Percentiles rank a stretch among this genome's conserved stretches.
Conservation (phyloP, 805 yeast genomes). For the Hanseniaspora singularis region DNA sequence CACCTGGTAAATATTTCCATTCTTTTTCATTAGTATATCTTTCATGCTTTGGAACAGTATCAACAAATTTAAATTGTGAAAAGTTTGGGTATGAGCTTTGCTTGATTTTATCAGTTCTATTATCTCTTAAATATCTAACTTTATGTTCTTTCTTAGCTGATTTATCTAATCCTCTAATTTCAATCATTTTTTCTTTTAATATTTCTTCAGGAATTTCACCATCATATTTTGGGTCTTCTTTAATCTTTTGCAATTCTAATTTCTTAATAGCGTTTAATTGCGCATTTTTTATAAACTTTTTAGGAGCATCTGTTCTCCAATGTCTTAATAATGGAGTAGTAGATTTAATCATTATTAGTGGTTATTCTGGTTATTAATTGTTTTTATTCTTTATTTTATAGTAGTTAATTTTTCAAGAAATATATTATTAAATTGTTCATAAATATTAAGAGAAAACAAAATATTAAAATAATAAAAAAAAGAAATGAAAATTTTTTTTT, state of each 20-base stretch:
- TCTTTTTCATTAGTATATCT: slow-evolving; percentile 35
- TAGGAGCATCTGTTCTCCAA: slow-evolving; percentile 8
- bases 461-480: no score
- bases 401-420: no score
- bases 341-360: slow-evolving; percentile 1
- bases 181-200: neutral
- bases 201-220: neutral
- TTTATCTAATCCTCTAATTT: slow-evolving; percentile 3
- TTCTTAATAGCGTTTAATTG: slow-evolving; percentile 21
- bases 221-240: neutral
- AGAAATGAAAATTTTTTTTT: no score
- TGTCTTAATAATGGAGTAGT: slow-evolving; percentile 18
- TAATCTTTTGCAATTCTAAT: slow-evolving; percentile 2
- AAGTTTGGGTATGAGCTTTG: slow-evolving; percentile 3
- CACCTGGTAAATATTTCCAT: slow-evolving; percentile 61
- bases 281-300: neutral
- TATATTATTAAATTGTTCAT: no score
- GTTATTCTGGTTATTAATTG: no score
- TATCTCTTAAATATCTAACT: neutral
- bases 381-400: no score
- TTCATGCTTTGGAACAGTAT: slow-evolving; percentile 27
- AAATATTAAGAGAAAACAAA: no score
- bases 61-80: slow-evolving; percentile 16
- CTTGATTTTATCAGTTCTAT: neutral
- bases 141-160: neutral